Evolutionary conservation across 2,329 filamentous ascomycete genomes (phyloP), one percentile per base, ranked within the genome.

Genomic region (Trichoderma koningii): DNA sequence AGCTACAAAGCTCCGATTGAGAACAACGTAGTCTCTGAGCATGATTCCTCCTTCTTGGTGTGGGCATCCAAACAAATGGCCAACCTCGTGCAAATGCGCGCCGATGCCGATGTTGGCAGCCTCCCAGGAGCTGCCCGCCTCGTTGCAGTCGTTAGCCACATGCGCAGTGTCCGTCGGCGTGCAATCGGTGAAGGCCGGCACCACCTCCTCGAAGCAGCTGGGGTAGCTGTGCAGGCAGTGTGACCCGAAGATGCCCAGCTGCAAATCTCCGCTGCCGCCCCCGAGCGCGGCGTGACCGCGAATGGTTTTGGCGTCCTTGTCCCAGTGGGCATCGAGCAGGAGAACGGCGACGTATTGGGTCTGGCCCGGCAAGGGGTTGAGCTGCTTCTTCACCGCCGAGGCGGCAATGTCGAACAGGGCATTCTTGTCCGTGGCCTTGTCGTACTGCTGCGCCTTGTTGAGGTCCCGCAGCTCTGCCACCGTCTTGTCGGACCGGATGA

Each of bases 61-160:
- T 10, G 92, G 92, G 69, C 92, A 96, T 56, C 94, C 94, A 70
- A 98, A 90, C 23, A 97, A 77, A 77, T 96, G 94, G 3, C 94
- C 94, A 0, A 90, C 90, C 77, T 97, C 93, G 76, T 96, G 94
- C 55, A 98, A 77, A 76, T 98, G 94, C 10, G 92, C 93, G 7
- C 94, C 94, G 69, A 98, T 96, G 34, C 93, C 93, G 67, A 97
- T 90, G 71, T 94, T 96, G 28, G 92, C 93, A n/a, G 93, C 88
- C 75, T 98, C 94, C 94, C 94, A 98, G 53, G 88, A 95, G 73
- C 91, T 96, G 26, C 93, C 93, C 7, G 89, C 89, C 69, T 97
- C 91, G 70, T 90, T 90, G 75, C 88, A 92, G 74, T 96, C 92
- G 71, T 97, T 97, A 17, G 90, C 90, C 44, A 97, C 87, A 70